Evolutionary conservation across 2,329 filamentous ascomycete genomes (phyloP), one percentile per base, ranked within the genome.

Genomic region (Diaporthe velutina): DNA sequence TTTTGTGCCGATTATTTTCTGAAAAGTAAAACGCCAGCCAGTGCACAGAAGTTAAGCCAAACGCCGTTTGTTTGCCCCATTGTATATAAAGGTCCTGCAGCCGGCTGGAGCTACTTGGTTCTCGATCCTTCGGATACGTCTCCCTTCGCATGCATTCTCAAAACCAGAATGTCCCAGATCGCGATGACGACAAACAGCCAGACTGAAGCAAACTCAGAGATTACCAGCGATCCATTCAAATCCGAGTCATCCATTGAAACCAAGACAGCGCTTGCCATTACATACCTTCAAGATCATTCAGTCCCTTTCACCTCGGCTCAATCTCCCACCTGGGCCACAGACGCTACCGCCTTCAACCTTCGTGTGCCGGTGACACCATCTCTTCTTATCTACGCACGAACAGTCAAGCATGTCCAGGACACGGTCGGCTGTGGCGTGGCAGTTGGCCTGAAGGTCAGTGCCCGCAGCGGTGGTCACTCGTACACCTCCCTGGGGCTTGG

Each of bases 401-500:
- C 83, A 4, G 78, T 81, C 57, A 80, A 85, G 68, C 84, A 89
- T 70, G 82, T 89, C 6, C 85, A 86, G 61, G 83, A 85, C 73
- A 85, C 86, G 9, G 85, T 90, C 8, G 78, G 81, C 6, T 89
- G 87, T 77, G 88, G 86, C 45, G 80, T 79, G 9, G 76, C 83
- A 74, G 78, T 81, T n/a, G 81, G 81, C 9, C 76, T 87, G 73
- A 87, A 86, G 79, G 86, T 88, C 19, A 87, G 86, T 68, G 84
- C 87, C 40, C 86, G 86, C 76, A 84, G 85, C 71, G 88, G 88
- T 40, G 88, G 88, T 5, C 88, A 90, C 79, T 87, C 85, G 4
- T 90, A 89, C 76, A 87, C 85, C 0, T 86, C 85, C 0, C 86
- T 85, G 75, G 86, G 86, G 5, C 83, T 87, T 0, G 87, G 87